phyloP scores from a whole-genome alignment of 2,329 filamentous ascomycete species.

The Thermothelomyces thermophilus region DNA sequence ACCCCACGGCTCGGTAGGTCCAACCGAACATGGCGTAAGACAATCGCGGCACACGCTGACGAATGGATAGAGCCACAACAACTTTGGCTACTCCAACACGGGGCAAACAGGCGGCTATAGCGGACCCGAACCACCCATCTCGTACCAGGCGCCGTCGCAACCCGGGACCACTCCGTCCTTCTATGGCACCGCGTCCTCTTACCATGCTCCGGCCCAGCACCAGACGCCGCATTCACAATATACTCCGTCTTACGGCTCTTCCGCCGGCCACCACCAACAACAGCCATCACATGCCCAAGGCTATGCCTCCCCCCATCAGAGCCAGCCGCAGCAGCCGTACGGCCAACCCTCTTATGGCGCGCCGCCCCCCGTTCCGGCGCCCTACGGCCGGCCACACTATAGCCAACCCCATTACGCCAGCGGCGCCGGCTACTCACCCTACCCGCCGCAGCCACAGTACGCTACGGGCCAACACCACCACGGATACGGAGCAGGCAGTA shows the following conservation, averaged over 20 bases:
- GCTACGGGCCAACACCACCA: slow-evolving; percentile 1
- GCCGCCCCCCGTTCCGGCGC: neutral
- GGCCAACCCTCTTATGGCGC: slow-evolving; percentile 11
- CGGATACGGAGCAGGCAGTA: slow-evolving; percentile 6
- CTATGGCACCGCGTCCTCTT: slow-evolving; percentile 25
- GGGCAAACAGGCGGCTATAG: slow-evolving; percentile 48
- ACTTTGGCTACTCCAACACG: slow-evolving; percentile 57
- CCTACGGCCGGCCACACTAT: slow-evolving; percentile 8
- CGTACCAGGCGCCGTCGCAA: slow-evolving; percentile 44
- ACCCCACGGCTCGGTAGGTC: slow-evolving; percentile 35
- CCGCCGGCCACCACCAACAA: slow-evolving; percentile 23
- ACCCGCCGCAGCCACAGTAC: slow-evolving; percentile 21
- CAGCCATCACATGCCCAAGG: slow-evolving; percentile 4
- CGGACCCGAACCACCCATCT: slow-evolving; percentile 56
- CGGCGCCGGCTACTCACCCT: slow-evolving; percentile 4
- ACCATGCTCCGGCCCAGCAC: slow-evolving; percentile 19
- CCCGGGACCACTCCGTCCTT: slow-evolving; percentile 27
- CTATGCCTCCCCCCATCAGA: slow-evolving; percentile 4
- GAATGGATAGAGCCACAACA: slow-evolving; percentile 42
- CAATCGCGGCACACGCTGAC: neutral
- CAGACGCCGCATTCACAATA: slow-evolving; percentile 21
- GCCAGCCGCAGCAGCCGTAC: slow-evolving; percentile 10
- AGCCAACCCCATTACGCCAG: slow-evolving; percentile 20
- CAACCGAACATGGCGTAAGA: neutral
- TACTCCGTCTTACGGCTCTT: slow-evolving; percentile 18